Conservation (phyloP, 441 rosid species). For the Eugenia klotzschiana region DNA sequence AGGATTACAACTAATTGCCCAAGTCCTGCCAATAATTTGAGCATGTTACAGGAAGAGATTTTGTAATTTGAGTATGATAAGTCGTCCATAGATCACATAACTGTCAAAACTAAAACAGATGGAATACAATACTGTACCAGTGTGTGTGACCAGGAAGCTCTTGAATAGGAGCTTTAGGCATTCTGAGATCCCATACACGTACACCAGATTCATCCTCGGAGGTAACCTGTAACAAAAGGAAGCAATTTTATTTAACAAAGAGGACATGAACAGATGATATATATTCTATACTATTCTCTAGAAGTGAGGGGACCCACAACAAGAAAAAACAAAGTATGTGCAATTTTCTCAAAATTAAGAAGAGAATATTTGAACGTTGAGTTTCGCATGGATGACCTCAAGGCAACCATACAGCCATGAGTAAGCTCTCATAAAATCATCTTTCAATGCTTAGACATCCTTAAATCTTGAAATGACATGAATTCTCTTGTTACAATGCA, state of each 20-base stretch:
- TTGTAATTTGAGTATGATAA: not conserved
- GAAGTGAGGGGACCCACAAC: not conserved
- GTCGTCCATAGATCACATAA: not conserved
- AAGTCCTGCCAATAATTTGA: slow-evolving; percentile 56
- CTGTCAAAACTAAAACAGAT: not conserved
- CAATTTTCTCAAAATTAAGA: not conserved
- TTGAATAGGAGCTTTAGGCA: slow-evolving; percentile 52
- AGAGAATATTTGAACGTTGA: not conserved
- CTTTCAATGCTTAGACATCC: not conserved
- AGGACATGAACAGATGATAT: not conserved
- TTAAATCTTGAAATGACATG: not conserved
- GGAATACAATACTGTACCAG: slow-evolving; percentile 33
- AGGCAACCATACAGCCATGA: not conserved
- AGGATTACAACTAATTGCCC: slow-evolving; percentile 82
- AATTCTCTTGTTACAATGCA: not conserved
- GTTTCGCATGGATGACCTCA: not conserved
- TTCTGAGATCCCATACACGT: slow-evolving; percentile 82
- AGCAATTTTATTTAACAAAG: not conserved
- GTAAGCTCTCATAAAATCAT: not conserved
- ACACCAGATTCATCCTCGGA: slow-evolving; percentile 88
- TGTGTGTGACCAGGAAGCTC: slow-evolving; percentile 86
- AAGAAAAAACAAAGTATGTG: not conserved
- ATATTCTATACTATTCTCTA: not conserved
- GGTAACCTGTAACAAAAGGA: slow-evolving; percentile 32
- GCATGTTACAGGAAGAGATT: not conserved